These are phyloP conservation scores for Arthrinium puccinioides DNA, from an alignment of 2,329 filamentous ascomycete species.

Conservation along the genomic window DNA sequence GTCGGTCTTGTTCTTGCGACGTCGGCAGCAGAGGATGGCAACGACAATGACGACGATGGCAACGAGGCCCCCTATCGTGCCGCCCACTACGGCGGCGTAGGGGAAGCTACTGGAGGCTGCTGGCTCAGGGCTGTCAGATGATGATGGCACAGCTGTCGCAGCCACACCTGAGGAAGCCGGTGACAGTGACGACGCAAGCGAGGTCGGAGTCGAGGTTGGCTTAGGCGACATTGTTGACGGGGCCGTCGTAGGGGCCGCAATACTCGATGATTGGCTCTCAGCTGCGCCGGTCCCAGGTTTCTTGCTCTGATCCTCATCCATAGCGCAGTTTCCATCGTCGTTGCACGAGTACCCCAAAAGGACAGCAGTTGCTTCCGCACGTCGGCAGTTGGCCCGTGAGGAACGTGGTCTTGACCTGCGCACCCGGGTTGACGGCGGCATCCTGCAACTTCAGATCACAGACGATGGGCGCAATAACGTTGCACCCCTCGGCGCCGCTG, in stretches of 20 bases:
- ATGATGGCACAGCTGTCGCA: slow-evolving; percentile 9
- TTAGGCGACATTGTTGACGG: slow-evolving; percentile 1
- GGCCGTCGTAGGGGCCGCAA: slow-evolving; percentile 4
- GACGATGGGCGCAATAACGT: slow-evolving; percentile 53
- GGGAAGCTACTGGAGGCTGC: slow-evolving; percentile 11
- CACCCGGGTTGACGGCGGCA: slow-evolving; percentile 44
- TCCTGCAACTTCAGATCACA: slow-evolving; percentile 60
- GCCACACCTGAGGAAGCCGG: slow-evolving; percentile 4
- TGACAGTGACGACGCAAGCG: background rate
- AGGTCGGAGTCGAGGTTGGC: slow-evolving; percentile 1
- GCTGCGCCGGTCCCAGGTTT: no score
- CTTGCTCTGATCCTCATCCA: slow-evolving; percentile 41
- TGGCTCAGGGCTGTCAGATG: slow-evolving; percentile 7
- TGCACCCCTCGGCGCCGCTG: slow-evolving; percentile 41
- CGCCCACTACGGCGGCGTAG: slow-evolving; percentile 22
- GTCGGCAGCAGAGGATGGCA: background rate
- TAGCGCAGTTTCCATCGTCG: slow-evolving; percentile 39
- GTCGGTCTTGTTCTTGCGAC: background rate
- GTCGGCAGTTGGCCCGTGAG: slow-evolving; percentile 46
- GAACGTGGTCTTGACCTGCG: slow-evolving; percentile 59
- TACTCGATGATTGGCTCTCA: no score
- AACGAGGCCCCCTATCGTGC: slow-evolving; percentile 2
- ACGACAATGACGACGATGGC: background rate
- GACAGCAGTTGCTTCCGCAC: slow-evolving; percentile 62
- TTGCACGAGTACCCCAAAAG: slow-evolving; percentile 64